Evolutionary conservation across 1,139 yeast species (phyloP).

Genomic region (Geotrichum restrictum): DNA sequence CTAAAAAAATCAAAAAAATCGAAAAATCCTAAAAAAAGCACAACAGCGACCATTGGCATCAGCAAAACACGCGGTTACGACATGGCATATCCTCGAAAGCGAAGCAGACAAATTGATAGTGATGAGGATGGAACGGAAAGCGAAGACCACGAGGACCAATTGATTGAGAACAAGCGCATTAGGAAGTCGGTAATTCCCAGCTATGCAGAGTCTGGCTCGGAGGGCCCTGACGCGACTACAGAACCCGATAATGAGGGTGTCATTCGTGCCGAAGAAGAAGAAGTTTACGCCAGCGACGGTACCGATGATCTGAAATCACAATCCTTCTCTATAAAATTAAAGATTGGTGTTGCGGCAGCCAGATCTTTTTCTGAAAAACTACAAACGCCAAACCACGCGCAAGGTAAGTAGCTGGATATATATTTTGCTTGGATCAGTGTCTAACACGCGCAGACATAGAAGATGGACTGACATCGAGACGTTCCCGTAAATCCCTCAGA

Average conservation of each 20-base stretch:
- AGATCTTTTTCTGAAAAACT: constrained; percentile 3
- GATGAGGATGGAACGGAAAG: constrained; percentile 12
- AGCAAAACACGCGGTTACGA: not conserved
- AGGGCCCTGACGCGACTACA: constrained; percentile 1
- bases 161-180: not conserved
- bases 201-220: constrained; percentile 14
- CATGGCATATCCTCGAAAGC: constrained; percentile 9
- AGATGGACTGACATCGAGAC: too few relatives aligned
- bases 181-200: constrained; percentile 1
- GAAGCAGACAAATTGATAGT: constrained; percentile 2
- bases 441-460: too few relatives aligned
- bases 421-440: too few relatives aligned
- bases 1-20: not conserved
- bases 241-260: not conserved
- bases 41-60: not conserved
- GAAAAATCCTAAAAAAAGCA: not conserved
- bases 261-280: not conserved
- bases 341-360: constrained; percentile 11
- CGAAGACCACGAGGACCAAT: not conserved
- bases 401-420: too few relatives aligned
- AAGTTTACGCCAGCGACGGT: not conserved
- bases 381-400: not conserved
- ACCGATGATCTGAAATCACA: not conserved
- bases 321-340: constrained; percentile 4
- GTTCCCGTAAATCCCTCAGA: too few relatives aligned